Conservation (phyloP, 179 eudicot genomes). For the Silene coronaria region DNA sequence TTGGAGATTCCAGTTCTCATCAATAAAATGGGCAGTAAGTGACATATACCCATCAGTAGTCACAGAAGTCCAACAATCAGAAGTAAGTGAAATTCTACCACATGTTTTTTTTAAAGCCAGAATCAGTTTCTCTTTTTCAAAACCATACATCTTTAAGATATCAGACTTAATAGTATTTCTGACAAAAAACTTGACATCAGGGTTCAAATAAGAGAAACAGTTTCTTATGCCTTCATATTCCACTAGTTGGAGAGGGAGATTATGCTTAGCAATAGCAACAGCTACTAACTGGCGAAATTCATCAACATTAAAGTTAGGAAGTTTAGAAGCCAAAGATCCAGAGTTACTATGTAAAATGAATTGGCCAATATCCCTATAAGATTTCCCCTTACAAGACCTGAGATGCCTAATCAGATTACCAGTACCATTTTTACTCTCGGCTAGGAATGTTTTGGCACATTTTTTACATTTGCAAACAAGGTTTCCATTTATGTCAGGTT, state of each 20-base stretch:
- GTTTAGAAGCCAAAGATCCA: neutral
- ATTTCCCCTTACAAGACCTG: neutral
- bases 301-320: neutral
- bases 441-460: too few species aligned
- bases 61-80: too few species aligned
- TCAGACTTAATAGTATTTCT: neutral
- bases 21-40: too few species aligned
- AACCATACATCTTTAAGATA: neutral
- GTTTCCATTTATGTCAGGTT: neutral
- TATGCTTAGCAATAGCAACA: neutral
- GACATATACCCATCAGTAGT: too few species aligned
- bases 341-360: neutral
- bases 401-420: too few species aligned
- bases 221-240: neutral
- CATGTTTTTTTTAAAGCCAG: neutral
- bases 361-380: neutral
- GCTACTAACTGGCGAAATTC: neutral
- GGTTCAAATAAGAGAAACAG: neutral
- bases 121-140: neutral
- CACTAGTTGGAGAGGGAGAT: neutral
- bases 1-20: too few species aligned
- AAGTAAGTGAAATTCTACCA: conserved; percentile 16
- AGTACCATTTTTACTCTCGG: too few species aligned
- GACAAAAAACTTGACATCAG: neutral
- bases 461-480: neutral